Base-by-base conservation (phyloP, 1,284 basidiomycete genomes). In the Sporisorium reilianum region DNA sequence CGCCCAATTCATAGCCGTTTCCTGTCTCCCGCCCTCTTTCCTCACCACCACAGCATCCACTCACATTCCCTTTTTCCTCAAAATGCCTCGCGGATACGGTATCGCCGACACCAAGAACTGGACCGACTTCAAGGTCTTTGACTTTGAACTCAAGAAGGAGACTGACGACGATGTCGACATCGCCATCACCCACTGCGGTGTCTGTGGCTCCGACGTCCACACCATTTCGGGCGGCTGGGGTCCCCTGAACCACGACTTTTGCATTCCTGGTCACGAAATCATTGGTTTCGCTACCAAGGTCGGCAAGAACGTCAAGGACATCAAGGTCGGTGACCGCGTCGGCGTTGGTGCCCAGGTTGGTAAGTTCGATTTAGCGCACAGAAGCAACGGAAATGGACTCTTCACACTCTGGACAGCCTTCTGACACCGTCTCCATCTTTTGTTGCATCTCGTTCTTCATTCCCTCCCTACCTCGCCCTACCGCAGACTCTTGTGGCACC, bases 251-350 rank as follows among this genome's bases (percentile, higher is more conserved):
- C 70, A 76, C 52, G 69, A 75, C 38, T 86, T 85, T 73, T 85
- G 85, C 71, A 82, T 85, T 62, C 85, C 85, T 7, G 87, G 87
- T 34, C 90, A 91, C 82, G 90, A 91, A 83, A 90, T 91, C 69
- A 86, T 89, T 58, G 90, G 90, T n/a, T 86, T 85, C 11, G 89
- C 89, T 23, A 77, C 76, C 69, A 66, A 75, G 64, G 81, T 83
- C 28, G 81, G 81, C 51, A 78, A 74, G 48, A 87, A 89, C 56
- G 89, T 90, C 54, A 87, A 85, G 36, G 87, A 86, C 58, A 87
- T 90, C 85, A 89, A 89, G 78, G 86, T 89, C 44, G 90, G 90
- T 53, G 89, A 91, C 80, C 86, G 89, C 18, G 90, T 88, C 63
- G 90, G 90, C 60, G 89, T 91, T 16, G 90, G 90, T 25, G 89